Evolutionary conservation across 768 basidiomycete species (phyloP).

Genomic region (Boletellus ananas): DNA sequence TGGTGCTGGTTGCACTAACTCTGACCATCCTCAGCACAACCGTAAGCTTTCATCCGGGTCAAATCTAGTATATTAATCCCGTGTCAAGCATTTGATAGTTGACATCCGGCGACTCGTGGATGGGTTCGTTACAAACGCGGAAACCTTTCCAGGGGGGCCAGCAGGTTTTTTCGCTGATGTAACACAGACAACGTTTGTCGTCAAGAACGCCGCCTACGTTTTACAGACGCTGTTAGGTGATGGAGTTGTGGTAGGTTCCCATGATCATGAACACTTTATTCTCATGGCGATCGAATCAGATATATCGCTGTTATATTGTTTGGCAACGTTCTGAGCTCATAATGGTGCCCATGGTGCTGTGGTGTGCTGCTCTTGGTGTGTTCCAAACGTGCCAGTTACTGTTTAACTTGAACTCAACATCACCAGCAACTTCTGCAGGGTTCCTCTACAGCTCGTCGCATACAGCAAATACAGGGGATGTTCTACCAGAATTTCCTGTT

Average conservation of each 20-base stretch:
- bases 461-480: neutral
- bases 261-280: neutral
- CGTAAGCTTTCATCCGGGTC: constrained; percentile 1
- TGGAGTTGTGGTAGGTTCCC: constrained; percentile 12
- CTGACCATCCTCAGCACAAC: constrained; percentile 22
- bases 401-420: neutral
- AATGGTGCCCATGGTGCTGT: constrained; percentile 12
- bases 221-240: constrained; percentile 26
- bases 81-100: constrained; percentile 21
- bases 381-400: neutral
- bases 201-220: constrained; percentile 26
- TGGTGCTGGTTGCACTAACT: constrained; percentile 20
- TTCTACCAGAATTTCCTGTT: constrained; percentile 9
- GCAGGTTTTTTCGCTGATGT: constrained; percentile 26
- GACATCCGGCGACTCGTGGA: constrained; percentile 23
- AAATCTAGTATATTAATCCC: neutral
- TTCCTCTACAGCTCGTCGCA: constrained; percentile 4
- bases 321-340: constrained; percentile 16
- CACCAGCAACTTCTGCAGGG: constrained; percentile 9
- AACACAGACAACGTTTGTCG: constrained; percentile 27
- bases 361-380: constrained; percentile 18
- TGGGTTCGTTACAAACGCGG: constrained; percentile 23
- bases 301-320: constrained; percentile 24
- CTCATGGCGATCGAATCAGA: constrained; percentile 3
- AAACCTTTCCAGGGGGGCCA: constrained; percentile 23